These are phyloP conservation scores for Blastocystis sp. DNA, from an alignment of 352 stramenopile species.

Conservation along the genomic window DNA sequence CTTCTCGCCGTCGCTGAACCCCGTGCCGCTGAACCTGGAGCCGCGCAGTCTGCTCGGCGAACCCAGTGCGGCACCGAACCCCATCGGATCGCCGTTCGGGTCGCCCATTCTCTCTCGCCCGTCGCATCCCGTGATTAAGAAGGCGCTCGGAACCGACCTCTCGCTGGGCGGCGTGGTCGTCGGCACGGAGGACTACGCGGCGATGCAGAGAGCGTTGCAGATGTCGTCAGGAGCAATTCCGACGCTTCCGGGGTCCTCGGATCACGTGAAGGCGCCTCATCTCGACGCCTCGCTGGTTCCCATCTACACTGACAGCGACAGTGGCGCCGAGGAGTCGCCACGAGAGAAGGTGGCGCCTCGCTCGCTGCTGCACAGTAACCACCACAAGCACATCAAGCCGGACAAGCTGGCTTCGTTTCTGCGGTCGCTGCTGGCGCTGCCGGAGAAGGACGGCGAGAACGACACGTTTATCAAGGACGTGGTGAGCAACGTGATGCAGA, in stretches of 20 bases:
- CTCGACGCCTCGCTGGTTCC: constrained; percentile 23
- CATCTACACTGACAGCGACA: constrained; percentile 59
- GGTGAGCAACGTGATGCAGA: constrained; percentile 17
- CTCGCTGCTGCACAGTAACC: background rate
- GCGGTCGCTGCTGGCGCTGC: constrained; percentile 2
- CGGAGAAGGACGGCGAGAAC: background rate
- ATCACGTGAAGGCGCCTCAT: background rate
- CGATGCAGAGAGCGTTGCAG: background rate
- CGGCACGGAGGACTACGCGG: constrained; percentile 21
- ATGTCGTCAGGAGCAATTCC: background rate
- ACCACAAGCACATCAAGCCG: constrained; percentile 22
- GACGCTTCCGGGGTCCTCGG: background rate
- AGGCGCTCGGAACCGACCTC: constrained; percentile 18
- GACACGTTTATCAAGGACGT: constrained; percentile 34
- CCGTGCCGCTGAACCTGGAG: background rate
- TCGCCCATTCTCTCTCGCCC: background rate
- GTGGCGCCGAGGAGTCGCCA: background rate
- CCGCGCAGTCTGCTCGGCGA: background rate
- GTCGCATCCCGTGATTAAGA: constrained; percentile 7
- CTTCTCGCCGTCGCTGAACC: background rate
- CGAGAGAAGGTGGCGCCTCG: background rate
- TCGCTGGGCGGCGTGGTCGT: constrained; percentile 52
- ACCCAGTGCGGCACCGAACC: no score
- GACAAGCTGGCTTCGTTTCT: constrained; percentile 38
- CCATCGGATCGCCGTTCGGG: background rate